Evolutionary conservation across 2,329 filamentous ascomycete species (phyloP).

Genomic region (Tolypocladium inflatum): DNA sequence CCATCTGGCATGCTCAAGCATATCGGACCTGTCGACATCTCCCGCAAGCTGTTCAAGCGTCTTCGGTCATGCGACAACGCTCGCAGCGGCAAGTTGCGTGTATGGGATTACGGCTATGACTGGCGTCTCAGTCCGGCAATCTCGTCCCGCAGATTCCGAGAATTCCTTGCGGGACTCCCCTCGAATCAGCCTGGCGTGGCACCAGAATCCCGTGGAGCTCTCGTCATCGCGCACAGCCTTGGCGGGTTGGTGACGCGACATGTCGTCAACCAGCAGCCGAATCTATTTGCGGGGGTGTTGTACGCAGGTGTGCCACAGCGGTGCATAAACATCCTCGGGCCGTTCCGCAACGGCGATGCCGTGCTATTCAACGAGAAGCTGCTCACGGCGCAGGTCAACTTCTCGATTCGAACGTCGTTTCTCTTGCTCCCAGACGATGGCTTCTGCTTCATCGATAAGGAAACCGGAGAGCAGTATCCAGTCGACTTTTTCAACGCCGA

Average conservation of each 20-base stretch:
- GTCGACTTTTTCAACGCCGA: slow-evolving; percentile 77
- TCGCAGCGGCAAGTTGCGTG: slow-evolving; percentile 58
- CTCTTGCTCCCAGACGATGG: slow-evolving; percentile 79
- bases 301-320: slow-evolving; percentile 79
- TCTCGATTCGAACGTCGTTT: slow-evolving; percentile 80
- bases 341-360: slow-evolving; percentile 83
- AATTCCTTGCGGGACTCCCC: slow-evolving; percentile 64
- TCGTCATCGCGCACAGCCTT: slow-evolving; percentile 77
- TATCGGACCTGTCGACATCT: slow-evolving; percentile 87
- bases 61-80: slow-evolving; percentile 67
- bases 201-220: slow-evolving; percentile 53
- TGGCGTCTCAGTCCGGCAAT: slow-evolving; percentile 81
- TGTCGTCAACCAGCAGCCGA: slow-evolving; percentile 74
- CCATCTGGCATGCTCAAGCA: slow-evolving; percentile 83
- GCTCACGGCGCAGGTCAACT: slow-evolving; percentile 86
- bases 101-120: slow-evolving; percentile 91
- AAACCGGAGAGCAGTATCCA: slow-evolving; percentile 69
- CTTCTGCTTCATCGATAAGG: slow-evolving; percentile 76
- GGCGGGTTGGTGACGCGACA: slow-evolving; percentile 84
- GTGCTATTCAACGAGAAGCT: slow-evolving; percentile 84
- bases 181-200: slow-evolving; percentile 56
- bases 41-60: slow-evolving; percentile 69
- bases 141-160: slow-evolving; percentile 60
- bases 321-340: slow-evolving; percentile 86
- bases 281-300: slow-evolving; percentile 76